phyloP scores from a whole-genome alignment of 345 rosid species.

The Brassica cretica region DNA sequence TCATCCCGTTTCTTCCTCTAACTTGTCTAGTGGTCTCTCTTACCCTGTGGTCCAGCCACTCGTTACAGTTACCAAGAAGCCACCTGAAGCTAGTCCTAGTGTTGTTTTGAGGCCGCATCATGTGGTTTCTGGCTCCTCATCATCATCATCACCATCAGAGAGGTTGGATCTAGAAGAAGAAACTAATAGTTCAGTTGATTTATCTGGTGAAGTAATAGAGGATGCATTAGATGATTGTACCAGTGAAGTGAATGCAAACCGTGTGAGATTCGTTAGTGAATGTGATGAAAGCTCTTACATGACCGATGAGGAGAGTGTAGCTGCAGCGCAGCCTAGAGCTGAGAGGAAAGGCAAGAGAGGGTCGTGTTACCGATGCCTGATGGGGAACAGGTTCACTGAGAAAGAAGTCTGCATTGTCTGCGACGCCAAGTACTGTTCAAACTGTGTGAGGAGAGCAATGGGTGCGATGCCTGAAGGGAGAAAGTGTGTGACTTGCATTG shows the following conservation, averaged over 20 bases:
- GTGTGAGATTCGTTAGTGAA: conserved; percentile 55
- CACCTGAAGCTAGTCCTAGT: conserved; percentile 20
- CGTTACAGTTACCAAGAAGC: conserved; percentile 19
- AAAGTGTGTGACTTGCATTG: conserved; percentile 75
- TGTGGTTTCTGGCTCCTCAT: conserved; percentile 35
- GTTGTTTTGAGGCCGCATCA: conserved; percentile 24
- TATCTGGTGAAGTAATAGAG: conserved; percentile 11
- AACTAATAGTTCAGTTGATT: conserved; percentile 24
- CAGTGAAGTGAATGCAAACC: conserved; percentile 35
- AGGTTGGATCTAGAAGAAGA: conserved; percentile 34
- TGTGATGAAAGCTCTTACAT: conserved; percentile 40
- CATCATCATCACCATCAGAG: conserved; percentile 22
- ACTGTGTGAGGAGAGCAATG: conserved; percentile 79
- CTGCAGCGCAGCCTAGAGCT: conserved; percentile 46
- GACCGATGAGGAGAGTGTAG: conserved; percentile 43
- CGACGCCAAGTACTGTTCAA: conserved; percentile 67
- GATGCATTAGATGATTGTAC: conserved; percentile 4
- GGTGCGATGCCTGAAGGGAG: conserved; percentile 94
- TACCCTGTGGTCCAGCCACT: conserved; percentile 67
- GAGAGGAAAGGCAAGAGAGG: conserved; percentile 70
- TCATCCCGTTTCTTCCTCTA: conserved; percentile 43
- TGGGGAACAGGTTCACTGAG: conserved; percentile 61
- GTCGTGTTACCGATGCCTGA: conserved; percentile 69
- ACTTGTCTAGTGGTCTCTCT: conserved; percentile 27
- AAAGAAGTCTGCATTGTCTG: conserved; percentile 90